Base-by-base conservation (phyloP, 352 stramenopile species). In the Phytophthora multivora region DNA sequence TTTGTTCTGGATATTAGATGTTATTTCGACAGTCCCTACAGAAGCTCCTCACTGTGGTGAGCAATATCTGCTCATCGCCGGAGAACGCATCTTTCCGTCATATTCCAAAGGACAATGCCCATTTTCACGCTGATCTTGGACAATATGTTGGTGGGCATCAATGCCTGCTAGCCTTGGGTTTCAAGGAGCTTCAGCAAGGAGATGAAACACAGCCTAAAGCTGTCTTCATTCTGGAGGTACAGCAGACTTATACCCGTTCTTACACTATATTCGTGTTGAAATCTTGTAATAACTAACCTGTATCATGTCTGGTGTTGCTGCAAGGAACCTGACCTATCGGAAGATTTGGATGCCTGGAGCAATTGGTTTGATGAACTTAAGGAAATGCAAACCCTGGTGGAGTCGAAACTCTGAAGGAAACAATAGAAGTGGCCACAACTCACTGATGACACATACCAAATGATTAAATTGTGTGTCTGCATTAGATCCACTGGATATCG, bases 271-370 rank as follows among this genome's bases (percentile, higher is more conserved):
- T 9, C 4, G 16, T 12, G 5, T 51, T 47, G 7, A 43, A 30
- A 1, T 18, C 2, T 31, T 35, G 28, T 6, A n/a, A 15, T 54
- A 26, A 25, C 15, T 18, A 30, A 36, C 16, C 55, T 35, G 25
- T 57, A 2, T 11, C 41, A 42, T 23, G 53, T n/a, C 16, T 64
- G 19, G 1, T 56, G 18, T 16, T 52, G 11, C n/a, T 54, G n/a
- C 45, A 93, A n/a, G 78, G 84, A 95, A 53, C 84, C 86, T 0
- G 78, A 95, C 49, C 58, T 95, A 51, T 77, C 72, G 5, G 68
- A 77, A 50, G 86, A 95, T 63, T 60, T 95, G 18, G 81, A 95
- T 56, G 71, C 67, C 11, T 95, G 86, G 86, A 95, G 81, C 56
- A 59, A 69, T 30, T 95, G 86, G 86, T 95, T 93, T 59, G 83